Conservation (phyloP, 1,139 yeast genomes). For the Geotrichum klebahnii region DNA sequence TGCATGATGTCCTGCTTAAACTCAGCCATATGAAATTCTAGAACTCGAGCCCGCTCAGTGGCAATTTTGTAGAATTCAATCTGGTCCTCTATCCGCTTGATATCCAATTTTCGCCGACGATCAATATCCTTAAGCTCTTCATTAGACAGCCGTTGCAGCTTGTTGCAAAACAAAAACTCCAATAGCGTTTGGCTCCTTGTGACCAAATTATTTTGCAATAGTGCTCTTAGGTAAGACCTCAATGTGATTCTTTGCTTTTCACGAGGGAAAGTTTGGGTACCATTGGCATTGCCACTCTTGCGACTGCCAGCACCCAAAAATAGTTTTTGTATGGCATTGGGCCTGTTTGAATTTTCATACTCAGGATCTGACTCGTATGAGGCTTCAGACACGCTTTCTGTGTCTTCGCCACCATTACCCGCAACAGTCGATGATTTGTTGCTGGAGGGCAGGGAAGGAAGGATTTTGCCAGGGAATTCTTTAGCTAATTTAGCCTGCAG, state of each 20-base stretch:
- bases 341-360: constrained; percentile 5
- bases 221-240: constrained; percentile 60
- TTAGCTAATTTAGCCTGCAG: constrained; percentile 51
- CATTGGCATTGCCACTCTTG: no score
- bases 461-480: constrained; percentile 64
- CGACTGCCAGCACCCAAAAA: no score
- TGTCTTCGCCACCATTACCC: constrained; percentile 20
- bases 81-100: constrained; percentile 59
- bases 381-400: constrained; percentile 24
- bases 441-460: constrained; percentile 62
- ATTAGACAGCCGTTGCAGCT: constrained; percentile 38
- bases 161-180: constrained; percentile 49
- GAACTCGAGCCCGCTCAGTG: constrained; percentile 43
- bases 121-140: constrained; percentile 54
- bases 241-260: constrained; percentile 74
- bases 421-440: constrained; percentile 39
- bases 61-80: constrained; percentile 70
- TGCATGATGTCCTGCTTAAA: constrained; percentile 52
- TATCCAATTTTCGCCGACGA: constrained; percentile 58
- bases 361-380: constrained; percentile 19
- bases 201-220: constrained; percentile 54
- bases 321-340: constrained; percentile 1
- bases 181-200: constrained; percentile 50
- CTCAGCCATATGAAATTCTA: constrained; percentile 51
- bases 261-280: constrained; percentile 41